These are phyloP conservation scores for Decorospora gaudefroyi DNA, from an alignment of 2,329 filamentous ascomycete species.

Conservation along the genomic window DNA sequence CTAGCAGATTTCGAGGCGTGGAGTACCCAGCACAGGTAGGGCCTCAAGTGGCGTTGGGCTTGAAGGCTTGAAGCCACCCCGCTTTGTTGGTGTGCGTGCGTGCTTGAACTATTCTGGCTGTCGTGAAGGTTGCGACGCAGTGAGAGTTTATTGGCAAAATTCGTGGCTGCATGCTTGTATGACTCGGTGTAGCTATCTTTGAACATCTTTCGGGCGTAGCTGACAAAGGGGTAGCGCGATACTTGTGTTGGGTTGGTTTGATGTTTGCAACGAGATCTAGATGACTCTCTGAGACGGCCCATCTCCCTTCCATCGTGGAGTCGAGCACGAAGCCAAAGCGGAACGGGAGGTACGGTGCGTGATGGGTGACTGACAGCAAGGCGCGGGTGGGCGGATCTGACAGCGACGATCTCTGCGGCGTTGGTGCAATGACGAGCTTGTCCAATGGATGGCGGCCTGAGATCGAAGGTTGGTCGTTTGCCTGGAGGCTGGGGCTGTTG, in stretches of 20 bases:
- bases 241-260: constrained; percentile 1
- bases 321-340: constrained; percentile 7
- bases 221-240: background rate
- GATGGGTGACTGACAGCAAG: constrained; percentile 9
- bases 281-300: constrained; percentile 3
- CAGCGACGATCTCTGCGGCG: constrained; percentile 9
- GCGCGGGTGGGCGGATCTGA: constrained; percentile 11
- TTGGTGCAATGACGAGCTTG: constrained; percentile 5
- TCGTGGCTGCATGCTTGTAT: constrained; percentile 10
- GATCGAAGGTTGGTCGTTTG: no score
- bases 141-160: constrained; percentile 4
- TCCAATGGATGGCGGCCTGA: constrained; percentile 7
- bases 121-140: background rate
- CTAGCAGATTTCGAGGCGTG: no score
- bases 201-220: background rate
- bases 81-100: constrained; percentile 9
- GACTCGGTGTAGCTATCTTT: constrained; percentile 2
- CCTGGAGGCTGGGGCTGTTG: no score
- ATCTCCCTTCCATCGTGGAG: constrained; percentile 1
- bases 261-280: constrained; percentile 2
- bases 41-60: no score
- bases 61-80: constrained; percentile 13
- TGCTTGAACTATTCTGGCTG: constrained; percentile 7
- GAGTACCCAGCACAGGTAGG: no score
- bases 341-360: constrained; percentile 19